phyloP scores from a whole-genome alignment of 441 rosid species.

The Croton setiger region DNA sequence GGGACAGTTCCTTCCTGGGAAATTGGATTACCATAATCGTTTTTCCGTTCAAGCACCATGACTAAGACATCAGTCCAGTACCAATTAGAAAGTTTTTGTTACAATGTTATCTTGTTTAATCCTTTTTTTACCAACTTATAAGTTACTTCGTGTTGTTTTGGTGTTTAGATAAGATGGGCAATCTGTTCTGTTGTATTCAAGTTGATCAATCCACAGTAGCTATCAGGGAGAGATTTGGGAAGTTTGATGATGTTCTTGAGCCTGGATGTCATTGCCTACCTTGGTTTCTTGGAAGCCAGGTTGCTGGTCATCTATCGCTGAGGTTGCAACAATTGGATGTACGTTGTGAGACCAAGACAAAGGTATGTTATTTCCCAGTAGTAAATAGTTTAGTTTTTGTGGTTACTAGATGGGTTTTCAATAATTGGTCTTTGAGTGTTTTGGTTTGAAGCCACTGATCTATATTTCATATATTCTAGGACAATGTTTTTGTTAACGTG shows the following conservation, averaged over 20 bases:
- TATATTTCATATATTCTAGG: slow-evolving; percentile 33
- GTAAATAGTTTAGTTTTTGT: neutral
- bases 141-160: neutral
- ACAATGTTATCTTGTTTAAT: neutral
- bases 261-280: slow-evolving; percentile 90
- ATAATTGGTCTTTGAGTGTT: neutral
- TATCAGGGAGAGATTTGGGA: slow-evolving; percentile 73
- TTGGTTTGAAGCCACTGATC: neutral
- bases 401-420: neutral
- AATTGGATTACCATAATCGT: neutral
- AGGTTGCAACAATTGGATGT: slow-evolving; percentile 79
- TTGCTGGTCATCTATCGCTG: slow-evolving; percentile 65
- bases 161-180: slow-evolving; percentile 40
- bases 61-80: neutral
- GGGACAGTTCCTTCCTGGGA: neutral
- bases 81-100: neutral
- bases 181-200: slow-evolving; percentile 44
- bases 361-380: slow-evolving; percentile 21
- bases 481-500: slow-evolving; percentile 73
- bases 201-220: slow-evolving; percentile 85
- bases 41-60: neutral
- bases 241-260: slow-evolving; percentile 66
- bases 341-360: slow-evolving; percentile 70
- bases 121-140: neutral
- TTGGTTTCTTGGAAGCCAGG: slow-evolving; percentile 70